Percentiles rank a stretch among this genome's conserved stretches.
These are phyloP conservation scores for Phyllosticta capitalensis DNA, from an alignment of 2,329 filamentous ascomycete species.

Conservation along the genomic window DNA sequence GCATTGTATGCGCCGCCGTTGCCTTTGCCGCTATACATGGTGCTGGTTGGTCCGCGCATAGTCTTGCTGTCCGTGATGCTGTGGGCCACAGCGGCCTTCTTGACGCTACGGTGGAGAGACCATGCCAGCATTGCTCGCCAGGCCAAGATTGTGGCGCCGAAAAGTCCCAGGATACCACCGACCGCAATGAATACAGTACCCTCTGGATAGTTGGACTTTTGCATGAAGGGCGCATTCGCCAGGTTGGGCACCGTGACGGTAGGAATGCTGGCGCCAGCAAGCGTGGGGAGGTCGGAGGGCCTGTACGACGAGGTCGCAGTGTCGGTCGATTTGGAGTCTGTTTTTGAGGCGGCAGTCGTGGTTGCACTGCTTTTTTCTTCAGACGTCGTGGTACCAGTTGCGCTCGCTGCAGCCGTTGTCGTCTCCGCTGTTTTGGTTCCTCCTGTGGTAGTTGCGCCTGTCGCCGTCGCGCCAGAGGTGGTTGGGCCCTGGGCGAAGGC, in stretches of 20 bases:
- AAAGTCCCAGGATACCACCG: slow-evolving; percentile 74
- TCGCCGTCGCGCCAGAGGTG: slow-evolving; percentile 13
- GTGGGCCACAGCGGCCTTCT: slow-evolving; percentile 70
- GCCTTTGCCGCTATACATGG: slow-evolving; percentile 42
- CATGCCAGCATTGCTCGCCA: slow-evolving; percentile 87
- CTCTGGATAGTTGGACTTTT: slow-evolving; percentile 72
- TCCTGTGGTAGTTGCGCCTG: slow-evolving; percentile 13
- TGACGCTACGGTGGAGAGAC: slow-evolving; percentile 84
- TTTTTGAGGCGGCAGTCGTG: slow-evolving; percentile 12
- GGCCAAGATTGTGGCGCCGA: slow-evolving; percentile 69
- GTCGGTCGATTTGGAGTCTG: slow-evolving; percentile 11
- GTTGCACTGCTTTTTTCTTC: slow-evolving; percentile 18
- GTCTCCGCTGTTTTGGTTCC: slow-evolving; percentile 12
- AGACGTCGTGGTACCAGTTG: slow-evolving; percentile 12
- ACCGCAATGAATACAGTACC: slow-evolving; percentile 96
- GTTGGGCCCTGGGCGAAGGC: slow-evolving; percentile 13
- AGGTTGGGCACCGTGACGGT: slow-evolving; percentile 73
- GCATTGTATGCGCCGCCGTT: slow-evolving; percentile 1
- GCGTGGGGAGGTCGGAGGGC: slow-evolving; percentile 40
- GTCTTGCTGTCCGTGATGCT: slow-evolving; percentile 61
- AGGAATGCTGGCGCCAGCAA: slow-evolving; percentile 52
- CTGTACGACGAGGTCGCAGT: slow-evolving; percentile 15
- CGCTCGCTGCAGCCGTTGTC: slow-evolving; percentile 11
- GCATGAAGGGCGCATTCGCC: slow-evolving; percentile 81
- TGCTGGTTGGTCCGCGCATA: slow-evolving; percentile 28